Evolutionary conservation across 2,329 filamentous ascomycete genomes (phyloP).

Genomic region (Ophiosphaerella narmari): DNA sequence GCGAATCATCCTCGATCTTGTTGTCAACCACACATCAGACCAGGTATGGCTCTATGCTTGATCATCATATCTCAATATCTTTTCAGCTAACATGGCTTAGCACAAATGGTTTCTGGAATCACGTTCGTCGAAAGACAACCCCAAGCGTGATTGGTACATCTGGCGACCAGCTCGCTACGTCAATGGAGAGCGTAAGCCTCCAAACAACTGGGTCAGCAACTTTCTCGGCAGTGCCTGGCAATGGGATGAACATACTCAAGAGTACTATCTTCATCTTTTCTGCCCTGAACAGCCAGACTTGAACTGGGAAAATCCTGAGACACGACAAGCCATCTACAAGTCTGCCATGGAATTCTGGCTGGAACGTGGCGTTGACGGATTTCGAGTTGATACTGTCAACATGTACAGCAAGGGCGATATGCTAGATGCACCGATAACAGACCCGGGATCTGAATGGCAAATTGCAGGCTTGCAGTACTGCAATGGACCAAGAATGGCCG

Average conservation of each 20-base stretch:
- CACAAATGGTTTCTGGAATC: slow-evolving; percentile 65
- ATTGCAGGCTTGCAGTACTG: slow-evolving; percentile 58
- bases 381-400: slow-evolving; percentile 48
- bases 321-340: slow-evolving; percentile 71
- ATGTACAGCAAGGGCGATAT: slow-evolving; percentile 45
- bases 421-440: slow-evolving; percentile 39
- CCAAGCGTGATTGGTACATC: slow-evolving; percentile 62
- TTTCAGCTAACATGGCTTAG: slow-evolving; percentile 20
- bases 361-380: slow-evolving; percentile 64
- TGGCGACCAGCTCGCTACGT: slow-evolving; percentile 54
- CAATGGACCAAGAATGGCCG: slow-evolving; percentile 71
- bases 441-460: slow-evolving; percentile 39
- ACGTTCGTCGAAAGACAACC: slow-evolving; percentile 53
- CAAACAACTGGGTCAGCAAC: slow-evolving; percentile 75
- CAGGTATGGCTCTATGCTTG: slow-evolving; percentile 21
- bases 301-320: slow-evolving; percentile 78
- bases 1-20: slow-evolving; percentile 47
- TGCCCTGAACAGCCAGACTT: slow-evolving; percentile 77
- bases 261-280: slow-evolving; percentile 80
- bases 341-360: slow-evolving; percentile 78
- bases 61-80: background rate
- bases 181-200: slow-evolving; percentile 67
- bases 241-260: slow-evolving; percentile 70
- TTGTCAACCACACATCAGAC: slow-evolving; percentile 48
- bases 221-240: slow-evolving; percentile 68